Evolutionary conservation across 345 rosid species (phyloP), one percentile per base, ranked within the genome.

Genomic region (Leavenworthia alabamica): DNA sequence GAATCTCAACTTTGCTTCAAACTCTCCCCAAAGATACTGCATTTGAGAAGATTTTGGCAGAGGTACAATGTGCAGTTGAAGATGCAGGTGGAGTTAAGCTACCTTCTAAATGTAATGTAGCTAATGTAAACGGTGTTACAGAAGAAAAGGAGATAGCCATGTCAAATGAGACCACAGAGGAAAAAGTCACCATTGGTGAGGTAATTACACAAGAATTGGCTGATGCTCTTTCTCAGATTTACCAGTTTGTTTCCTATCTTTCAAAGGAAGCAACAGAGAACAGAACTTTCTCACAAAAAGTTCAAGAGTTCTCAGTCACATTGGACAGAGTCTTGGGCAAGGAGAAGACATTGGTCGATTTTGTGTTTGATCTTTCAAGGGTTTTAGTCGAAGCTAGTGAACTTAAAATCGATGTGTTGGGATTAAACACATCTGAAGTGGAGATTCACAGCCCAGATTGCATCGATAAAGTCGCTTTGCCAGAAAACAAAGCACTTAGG

Each of bases 391-490:
- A 80, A 74, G 97, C 97, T 43, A 56, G 83, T 39, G 83, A 79
- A 53, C 80, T 87, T 26, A 84, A 78, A 72, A 78, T 87, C 50
- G 75, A 75, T 54, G 77, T 87, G 20, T 52, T 78, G 50, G 87
- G 95, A 20, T 89, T 74, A 42, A 84, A 78, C 77, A 66, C 68
- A 31, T 70, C 75, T 28, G 90, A 83, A 73, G 75, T 73, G 24
- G 97, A 86, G 73, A 88, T 85, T 33, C 78, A 58, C 33, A 84
- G 96, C 54, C 87, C 97, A 3, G 89, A 87, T 79, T 93, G 99
- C 78, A 90, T 93, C 9, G 99, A 93, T 71, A 93, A 93, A 80
- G 90, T 90, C 28, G 99, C 83, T 46, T 65, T 93, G 68, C 96
- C 96, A 0, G 96, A 90, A 73, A 80, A 87, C 59, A 84, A 81